Base-by-base conservation (phyloP, 176 grass and related monocot species). In the Cenchrus purpureus region DNA sequence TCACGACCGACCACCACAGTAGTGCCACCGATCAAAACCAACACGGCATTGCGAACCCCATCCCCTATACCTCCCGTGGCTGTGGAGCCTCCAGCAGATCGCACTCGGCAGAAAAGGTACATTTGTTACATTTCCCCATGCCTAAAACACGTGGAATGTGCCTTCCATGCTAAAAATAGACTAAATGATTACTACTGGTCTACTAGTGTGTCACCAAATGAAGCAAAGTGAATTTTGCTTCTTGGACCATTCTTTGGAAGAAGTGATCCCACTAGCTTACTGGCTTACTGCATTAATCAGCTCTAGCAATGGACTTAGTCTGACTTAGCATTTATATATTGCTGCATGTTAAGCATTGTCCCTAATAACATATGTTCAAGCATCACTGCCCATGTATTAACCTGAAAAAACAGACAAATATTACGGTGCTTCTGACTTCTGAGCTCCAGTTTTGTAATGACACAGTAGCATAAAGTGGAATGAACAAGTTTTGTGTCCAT, bases 21-120 rank as follows among this genome's bases (percentile, higher is more conserved):
- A 48, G 94, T 97, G 61, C 97, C 97, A 15, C 91, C 97, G 6
- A 99, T 91, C 83, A 96, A 92, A 94, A 82, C 97, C 25, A 86
- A 79, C 70, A 74, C 60, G 0, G 31, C 92, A 13, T 46, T 91
- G 73, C 76, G 89, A 82, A 97, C 88, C 2, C 90, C 91, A 0
- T 89, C 90, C 59, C 92, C 97, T 48, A 82, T 99, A 44, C 93
- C 90, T 11, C 78, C 88, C 46, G 86, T 97, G 74, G 82, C 86
- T 65, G 89, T 97, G 60, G 94, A 99, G 28, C 90, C 85, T 79
- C 86, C 97, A 81, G 46, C 40, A 63, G 89, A 87, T 56, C 88
- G 83, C 42, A 63, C 22, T 79, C 87, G 80, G 34, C 89, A 77
- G 77, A 98, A 91, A 87, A 95, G 93, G 88, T 92, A 76, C 50